These are phyloP conservation scores for Solanum pinnatisectum DNA, from an alignment of 257 asterid genomes.

Conservation along the genomic window DNA sequence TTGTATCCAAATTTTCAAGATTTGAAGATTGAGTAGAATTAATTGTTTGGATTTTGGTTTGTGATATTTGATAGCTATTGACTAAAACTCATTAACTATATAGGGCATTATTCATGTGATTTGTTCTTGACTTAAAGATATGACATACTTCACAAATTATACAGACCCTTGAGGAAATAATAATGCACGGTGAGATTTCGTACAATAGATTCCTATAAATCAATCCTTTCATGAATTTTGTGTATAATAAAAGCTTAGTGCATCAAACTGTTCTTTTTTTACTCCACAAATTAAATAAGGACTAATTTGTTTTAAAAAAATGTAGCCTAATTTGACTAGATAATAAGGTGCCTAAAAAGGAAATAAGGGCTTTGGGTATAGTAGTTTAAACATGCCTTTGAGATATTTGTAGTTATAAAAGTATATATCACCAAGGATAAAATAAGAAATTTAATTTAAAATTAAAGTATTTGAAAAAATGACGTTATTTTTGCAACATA, in stretches of 20 bases:
- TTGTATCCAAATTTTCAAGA: not conserved
- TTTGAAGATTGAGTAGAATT: not conserved
- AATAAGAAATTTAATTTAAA: not conserved
- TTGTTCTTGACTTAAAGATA: not conserved
- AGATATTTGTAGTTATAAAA: not conserved
- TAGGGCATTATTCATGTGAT: not conserved
- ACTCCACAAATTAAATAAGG: not conserved
- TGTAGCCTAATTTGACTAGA: not conserved
- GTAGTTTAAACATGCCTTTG: not conserved
- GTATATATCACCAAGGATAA: not conserved
- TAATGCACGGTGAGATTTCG: not conserved
- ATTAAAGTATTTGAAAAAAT: not conserved
- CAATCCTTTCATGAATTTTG: not conserved
- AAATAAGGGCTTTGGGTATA: not conserved
- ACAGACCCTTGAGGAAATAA: not conserved
- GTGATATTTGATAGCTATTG: not conserved
- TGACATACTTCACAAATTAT: not conserved
- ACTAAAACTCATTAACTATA: not conserved
- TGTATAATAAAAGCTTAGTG: not conserved
- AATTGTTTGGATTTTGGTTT: not conserved
- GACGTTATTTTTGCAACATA: not conserved
- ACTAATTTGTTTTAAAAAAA: not conserved
- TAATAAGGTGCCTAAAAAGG: not conserved
- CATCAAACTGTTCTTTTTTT: fast-evolving
- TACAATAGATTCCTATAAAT: not conserved